phyloP scores from a whole-genome alignment of 495 filamentous ascomycete species.

The Bathelium albidoporum region DNA sequence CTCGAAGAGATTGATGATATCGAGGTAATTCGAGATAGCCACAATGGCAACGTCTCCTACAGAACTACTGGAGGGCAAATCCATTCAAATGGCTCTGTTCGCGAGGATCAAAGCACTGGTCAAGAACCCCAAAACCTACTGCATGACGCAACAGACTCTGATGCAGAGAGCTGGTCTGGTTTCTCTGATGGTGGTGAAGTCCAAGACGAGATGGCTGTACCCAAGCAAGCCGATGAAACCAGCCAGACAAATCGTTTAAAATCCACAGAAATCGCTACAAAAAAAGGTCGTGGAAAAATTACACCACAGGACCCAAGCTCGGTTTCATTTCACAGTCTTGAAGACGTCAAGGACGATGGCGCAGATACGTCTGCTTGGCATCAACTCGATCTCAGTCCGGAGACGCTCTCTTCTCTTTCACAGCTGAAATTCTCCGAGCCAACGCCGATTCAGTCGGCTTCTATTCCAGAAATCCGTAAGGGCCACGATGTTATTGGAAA shows the following conservation, averaged over 20 bases:
- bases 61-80: slow-evolving; percentile 8
- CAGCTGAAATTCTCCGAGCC: slow-evolving; percentile 69
- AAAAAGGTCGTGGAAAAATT: slow-evolving; percentile 24
- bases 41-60: slow-evolving; percentile 41
- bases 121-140: neutral
- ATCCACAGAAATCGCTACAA: slow-evolving; percentile 16
- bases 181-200: slow-evolving; percentile 36
- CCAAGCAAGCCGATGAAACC: slow-evolving; percentile 5
- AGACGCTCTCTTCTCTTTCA: slow-evolving; percentile 60
- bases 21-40: slow-evolving; percentile 55
- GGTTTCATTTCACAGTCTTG: neutral
- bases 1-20: slow-evolving; percentile 88
- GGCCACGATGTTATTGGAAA: slow-evolving; percentile 74
- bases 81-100: neutral
- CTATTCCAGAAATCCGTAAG: slow-evolving; percentile 66
- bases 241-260: slow-evolving; percentile 13
- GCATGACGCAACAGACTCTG: slow-evolving; percentile 8
- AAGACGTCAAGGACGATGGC: slow-evolving; percentile 21
- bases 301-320: slow-evolving; percentile 13
- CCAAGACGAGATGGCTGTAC: slow-evolving; percentile 7
- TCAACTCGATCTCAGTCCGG: slow-evolving; percentile 55
- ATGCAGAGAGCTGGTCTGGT: slow-evolving; percentile 44
- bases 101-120: neutral
- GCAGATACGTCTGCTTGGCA: slow-evolving; percentile 68
- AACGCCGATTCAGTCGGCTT: slow-evolving; percentile 62